Evolutionary conservation across 352 stramenopile genomes (phyloP), one percentile per base, ranked within the genome.

Genomic region (Phytophthora hibernalis): DNA sequence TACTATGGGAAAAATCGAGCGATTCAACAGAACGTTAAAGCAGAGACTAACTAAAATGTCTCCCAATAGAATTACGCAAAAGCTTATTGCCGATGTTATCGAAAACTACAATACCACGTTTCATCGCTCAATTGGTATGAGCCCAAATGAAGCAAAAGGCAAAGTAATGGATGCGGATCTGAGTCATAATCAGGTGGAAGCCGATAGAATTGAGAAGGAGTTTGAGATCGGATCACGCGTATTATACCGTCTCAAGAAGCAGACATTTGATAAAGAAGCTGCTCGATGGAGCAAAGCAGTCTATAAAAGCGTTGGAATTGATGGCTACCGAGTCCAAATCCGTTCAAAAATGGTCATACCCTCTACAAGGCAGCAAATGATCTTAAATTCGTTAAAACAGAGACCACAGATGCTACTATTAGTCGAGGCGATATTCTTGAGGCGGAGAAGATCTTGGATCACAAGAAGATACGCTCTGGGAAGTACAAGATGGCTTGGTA

Each of bases 1-100:
- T 31, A 31, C 28, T 31, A 31, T 31, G 28, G 28, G 28, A 31
- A 31, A 68, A 9, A 82, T 82, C 30, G 58, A 70, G 16, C 70
- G 79, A 48, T 78, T 61, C 35, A 79, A 77, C 68, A 28, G 68
- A 65, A 80, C 68, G 0, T 1, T 83, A 0, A 84, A 79, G 37
- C 54, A 72, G 31, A 13, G 72, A 51, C 37, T 84, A 20, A 72
- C 65, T 24, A 65, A 65, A 51, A 66, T 80, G 13, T 22, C 28
- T 37, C 21, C 48, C 10, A 66, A 61, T 8, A n/a, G 37, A 7
- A 59, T 78, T 12, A 71, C 64, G 20, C 64, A 71, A 45, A 68
- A 54, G 48, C 24, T 80, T 30, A 24, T 80, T 5, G 62, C 26
- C 20, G 56, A 72, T 51, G n/a, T 72, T n/a, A 77, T 80, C 11